A percentile compares a stretch with the other conserved stretches of the same genome.
These are phyloP conservation scores for Cystobasidium slooffiae DNA, from an alignment of 1,284 basidiomycete species.

Conservation along the genomic window DNA sequence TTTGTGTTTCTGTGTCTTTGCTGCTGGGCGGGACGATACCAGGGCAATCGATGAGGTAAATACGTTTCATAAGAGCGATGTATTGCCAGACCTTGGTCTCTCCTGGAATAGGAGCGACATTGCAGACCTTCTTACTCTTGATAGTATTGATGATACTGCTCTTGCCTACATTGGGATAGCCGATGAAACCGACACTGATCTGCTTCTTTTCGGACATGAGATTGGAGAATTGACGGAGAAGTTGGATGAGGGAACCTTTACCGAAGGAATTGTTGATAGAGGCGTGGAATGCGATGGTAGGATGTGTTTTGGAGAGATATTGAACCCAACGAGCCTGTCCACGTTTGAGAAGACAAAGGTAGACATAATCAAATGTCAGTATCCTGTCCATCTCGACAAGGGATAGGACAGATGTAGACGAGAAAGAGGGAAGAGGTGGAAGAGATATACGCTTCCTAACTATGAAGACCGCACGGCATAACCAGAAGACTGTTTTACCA, in stretches of 20 bases:
- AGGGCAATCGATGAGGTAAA: conserved; percentile 99
- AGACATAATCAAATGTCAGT: conserved; percentile 15
- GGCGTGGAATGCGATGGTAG: conserved; percentile 97
- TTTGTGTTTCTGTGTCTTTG: conserved; percentile 88
- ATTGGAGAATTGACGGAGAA: conserved; percentile 94
- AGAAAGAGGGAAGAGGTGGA: background rate
- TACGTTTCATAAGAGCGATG: conserved; percentile 91
- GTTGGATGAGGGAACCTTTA: conserved; percentile 95
- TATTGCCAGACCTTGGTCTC: conserved; percentile 99
- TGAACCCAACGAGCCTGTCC: conserved; percentile 91
- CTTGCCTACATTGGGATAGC: conserved; percentile 99
- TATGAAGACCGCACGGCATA: conserved; percentile 44
- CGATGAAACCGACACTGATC: conserved; percentile 96
- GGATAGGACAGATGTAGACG: background rate
- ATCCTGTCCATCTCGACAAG: background rate
- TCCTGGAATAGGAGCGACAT: conserved; percentile 93
- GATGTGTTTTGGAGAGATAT: conserved; percentile 89
- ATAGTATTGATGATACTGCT: conserved; percentile 97
- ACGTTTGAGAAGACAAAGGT: conserved; percentile 27
- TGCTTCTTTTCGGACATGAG: conserved; percentile 99
- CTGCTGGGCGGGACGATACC: conserved; percentile 93
- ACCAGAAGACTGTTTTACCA: conserved; percentile 13
- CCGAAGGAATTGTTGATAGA: conserved; percentile 99
- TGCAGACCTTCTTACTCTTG: conserved; percentile 97
- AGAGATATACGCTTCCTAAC: conserved; percentile 44